Percentiles rank a stretch among this genome's conserved stretches.
Evolutionary conservation across 2,329 filamentous ascomycete genomes (phyloP).

Genomic region (Dactylellina haptotyla): DNA sequence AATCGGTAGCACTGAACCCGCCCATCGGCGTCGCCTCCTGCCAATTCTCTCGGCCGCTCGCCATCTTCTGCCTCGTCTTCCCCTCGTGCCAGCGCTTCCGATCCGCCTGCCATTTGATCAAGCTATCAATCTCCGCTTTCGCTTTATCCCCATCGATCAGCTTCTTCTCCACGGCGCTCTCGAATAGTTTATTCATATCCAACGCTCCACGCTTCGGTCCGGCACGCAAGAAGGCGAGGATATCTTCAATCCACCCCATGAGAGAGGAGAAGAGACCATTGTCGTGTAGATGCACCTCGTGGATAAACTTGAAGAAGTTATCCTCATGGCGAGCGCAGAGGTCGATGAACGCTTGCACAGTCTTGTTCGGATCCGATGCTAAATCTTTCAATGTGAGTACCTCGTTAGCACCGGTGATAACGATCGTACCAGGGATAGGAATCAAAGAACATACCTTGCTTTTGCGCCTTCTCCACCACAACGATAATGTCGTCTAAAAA

Average conservation of each 20-base stretch:
- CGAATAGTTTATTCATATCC: conserved; percentile 93
- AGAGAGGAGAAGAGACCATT: conserved; percentile 95
- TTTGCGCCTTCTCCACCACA: conserved; percentile 75
- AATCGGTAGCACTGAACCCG: conserved; percentile 81
- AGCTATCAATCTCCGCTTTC: conserved; percentile 80
- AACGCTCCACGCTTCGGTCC: conserved; percentile 86
- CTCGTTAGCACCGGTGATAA: not conserved
- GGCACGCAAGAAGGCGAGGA: conserved; percentile 88
- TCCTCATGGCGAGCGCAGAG: conserved; percentile 93
- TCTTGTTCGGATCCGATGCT: conserved; percentile 95
- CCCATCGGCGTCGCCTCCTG: conserved; percentile 67
- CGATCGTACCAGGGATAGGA: not conserved
- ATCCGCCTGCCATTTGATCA: conserved; percentile 94
- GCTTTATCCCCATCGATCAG: conserved; percentile 77
- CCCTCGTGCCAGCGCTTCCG: conserved; percentile 98
- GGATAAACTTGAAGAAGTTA: conserved; percentile 98
- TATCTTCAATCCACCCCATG: conserved; percentile 97
- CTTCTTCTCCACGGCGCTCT: conserved; percentile 76
- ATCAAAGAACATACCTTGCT: conserved; percentile 62
- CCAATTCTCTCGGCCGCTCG: conserved; percentile 75
- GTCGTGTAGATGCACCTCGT: conserved; percentile 96
- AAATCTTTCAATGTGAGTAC: conserved; percentile 69
- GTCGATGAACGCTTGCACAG: conserved; percentile 97
- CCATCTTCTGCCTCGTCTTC: conserved; percentile 99
- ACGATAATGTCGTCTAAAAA: conserved; percentile 94